phyloP scores from a whole-genome alignment of 257 asterid species.

The Cynanchum wilfordii region DNA sequence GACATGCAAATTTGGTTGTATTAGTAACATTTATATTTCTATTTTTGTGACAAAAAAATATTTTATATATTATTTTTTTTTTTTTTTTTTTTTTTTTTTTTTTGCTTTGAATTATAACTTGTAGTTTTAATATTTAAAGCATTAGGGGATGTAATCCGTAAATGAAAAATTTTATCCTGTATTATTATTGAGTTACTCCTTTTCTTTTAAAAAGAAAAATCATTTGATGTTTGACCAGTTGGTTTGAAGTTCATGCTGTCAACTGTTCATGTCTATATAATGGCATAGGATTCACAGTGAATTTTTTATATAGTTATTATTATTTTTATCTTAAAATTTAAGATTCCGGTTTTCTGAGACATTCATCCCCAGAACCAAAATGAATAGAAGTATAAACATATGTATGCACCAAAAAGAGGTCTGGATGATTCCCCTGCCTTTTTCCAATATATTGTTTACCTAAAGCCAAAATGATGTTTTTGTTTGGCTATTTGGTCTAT shows the following conservation, averaged over 20 bases:
- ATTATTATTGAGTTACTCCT: neutral
- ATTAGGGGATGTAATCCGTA: neutral
- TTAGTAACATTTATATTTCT: neutral
- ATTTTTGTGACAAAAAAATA: neutral
- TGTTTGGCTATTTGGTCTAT: neutral
- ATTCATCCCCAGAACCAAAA: neutral
- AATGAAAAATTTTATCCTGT: neutral
- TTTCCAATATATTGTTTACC: too few relatives aligned
- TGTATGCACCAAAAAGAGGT: neutral
- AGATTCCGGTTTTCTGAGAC: too few relatives aligned
- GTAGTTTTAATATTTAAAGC: neutral
- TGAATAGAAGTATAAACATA: neutral
- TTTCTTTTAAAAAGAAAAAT: too few relatives aligned
- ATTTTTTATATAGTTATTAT: neutral
- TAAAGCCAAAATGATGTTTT: neutral
- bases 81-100: neutral
- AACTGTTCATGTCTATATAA: neutral
- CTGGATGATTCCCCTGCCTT: neutral
- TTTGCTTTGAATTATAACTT: neutral
- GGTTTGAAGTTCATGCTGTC: neutral
- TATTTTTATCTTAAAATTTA: too few relatives aligned
- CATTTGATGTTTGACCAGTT: neutral
- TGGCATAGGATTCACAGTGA: neutral
- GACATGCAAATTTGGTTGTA: neutral
- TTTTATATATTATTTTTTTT: neutral